phyloP scores from a whole-genome alignment of 345 rosid genomes.

The Acer campestre region DNA sequence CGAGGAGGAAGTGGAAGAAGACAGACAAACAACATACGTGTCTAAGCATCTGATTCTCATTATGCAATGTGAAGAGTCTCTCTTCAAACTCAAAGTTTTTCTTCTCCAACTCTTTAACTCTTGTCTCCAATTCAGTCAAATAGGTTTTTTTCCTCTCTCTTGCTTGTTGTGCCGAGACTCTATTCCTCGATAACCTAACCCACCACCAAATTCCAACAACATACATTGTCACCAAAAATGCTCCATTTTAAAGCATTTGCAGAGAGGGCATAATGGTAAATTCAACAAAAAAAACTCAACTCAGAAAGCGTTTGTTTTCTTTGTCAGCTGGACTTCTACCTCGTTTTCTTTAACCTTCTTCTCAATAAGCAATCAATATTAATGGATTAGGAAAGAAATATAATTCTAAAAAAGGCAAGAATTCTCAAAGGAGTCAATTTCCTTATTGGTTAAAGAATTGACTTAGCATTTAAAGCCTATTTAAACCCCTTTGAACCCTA shows the following conservation, averaged over 20 bases:
- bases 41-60: slow-evolving; percentile 99
- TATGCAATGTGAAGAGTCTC: slow-evolving; percentile 83
- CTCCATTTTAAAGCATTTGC: no score
- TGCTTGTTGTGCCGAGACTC: slow-evolving; percentile 99
- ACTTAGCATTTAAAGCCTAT: no score
- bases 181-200: slow-evolving; percentile 89
- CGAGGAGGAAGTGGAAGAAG: no score
- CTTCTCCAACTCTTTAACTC: slow-evolving; percentile 85
- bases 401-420: no score
- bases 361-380: no score
- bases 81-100: slow-evolving; percentile 95
- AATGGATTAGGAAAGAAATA: no score
- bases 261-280: not conserved
- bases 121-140: slow-evolving; percentile 73
- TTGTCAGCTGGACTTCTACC: slow-evolving; percentile 90
- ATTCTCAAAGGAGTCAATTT: no score
- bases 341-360: slow-evolving; percentile 66
- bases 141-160: slow-evolving; percentile 97
- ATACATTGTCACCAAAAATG: not conserved
- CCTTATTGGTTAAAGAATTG: no score
- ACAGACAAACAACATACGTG: slow-evolving; percentile 45
- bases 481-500: no score
- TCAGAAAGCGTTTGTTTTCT: slow-evolving; percentile 83
- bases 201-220: not conserved
- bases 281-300: slow-evolving; percentile 39